Percentiles rank a stretch among this genome's conserved stretches.
Evolutionary conservation across 164 flowering plant genomes (phyloP).

Genomic region (Stephania yunnanensis): DNA sequence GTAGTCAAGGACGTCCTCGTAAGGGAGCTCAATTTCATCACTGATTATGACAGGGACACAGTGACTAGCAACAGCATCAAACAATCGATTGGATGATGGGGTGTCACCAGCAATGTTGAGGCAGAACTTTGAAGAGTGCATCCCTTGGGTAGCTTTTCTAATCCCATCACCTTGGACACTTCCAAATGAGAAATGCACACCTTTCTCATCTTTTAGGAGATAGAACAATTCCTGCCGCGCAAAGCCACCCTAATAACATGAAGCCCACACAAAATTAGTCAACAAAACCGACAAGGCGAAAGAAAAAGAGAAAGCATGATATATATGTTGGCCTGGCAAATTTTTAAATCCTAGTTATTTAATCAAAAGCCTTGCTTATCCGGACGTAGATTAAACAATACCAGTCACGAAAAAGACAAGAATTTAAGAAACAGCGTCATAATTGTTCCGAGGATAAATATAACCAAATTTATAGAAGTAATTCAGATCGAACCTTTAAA

Average conservation of each 20-base stretch:
- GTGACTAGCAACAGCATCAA: constrained; percentile 87
- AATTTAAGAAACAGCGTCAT: neutral
- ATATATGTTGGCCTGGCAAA: neutral
- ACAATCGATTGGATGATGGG: constrained; percentile 84
- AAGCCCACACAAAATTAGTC: neutral
- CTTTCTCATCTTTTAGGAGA: constrained; percentile 65
- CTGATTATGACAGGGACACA: constrained; percentile 88
- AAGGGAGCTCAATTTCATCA: constrained; percentile 85
- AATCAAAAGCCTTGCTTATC: neutral
- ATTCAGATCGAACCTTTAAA: neutral
- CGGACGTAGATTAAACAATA: neutral
- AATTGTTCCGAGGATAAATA: neutral
- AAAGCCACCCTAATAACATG: constrained; percentile 53
- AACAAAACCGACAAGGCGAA: neutral
- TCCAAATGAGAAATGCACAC: constrained; percentile 77
- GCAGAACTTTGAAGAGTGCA: constrained; percentile 85
- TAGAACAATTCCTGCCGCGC: constrained; percentile 72
- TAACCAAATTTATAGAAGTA: neutral
- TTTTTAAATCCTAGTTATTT: neutral
- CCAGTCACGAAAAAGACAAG: neutral
- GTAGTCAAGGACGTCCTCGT: constrained; percentile 81
- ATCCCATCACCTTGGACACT: constrained; percentile 55
- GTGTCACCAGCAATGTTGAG: constrained; percentile 92
- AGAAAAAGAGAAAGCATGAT: neutral
- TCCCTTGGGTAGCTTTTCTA: constrained; percentile 48